Conservation (phyloP, 2,329 filamentous ascomycete genomes). For the Trichoderma brevicompactum region DNA sequence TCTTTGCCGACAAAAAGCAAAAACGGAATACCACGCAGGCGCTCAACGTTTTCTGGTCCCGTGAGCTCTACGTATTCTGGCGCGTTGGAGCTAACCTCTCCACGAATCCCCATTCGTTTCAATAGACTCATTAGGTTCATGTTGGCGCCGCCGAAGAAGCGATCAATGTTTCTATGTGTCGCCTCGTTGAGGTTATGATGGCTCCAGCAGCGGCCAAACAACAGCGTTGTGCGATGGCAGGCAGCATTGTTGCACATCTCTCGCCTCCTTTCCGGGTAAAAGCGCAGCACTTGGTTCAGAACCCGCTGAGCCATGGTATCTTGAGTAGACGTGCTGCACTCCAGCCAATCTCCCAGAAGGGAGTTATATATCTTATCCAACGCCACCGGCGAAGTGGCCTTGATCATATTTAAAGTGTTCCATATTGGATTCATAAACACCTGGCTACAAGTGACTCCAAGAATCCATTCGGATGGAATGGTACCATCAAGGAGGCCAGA, state of each 20-base stretch:
- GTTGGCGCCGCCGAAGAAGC: slow-evolving; percentile 65
- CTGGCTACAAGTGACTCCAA: slow-evolving; percentile 62
- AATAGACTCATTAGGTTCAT: slow-evolving; percentile 62
- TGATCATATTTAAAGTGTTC: slow-evolving; percentile 59
- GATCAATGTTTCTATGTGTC: slow-evolving; percentile 64
- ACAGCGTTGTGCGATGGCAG: slow-evolving; percentile 63
- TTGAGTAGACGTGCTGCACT: slow-evolving; percentile 53
- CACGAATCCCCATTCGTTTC: slow-evolving; percentile 58
- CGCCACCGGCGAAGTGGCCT: slow-evolving; percentile 55
- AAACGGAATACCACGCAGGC: slow-evolving; percentile 58
- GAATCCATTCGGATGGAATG: slow-evolving; percentile 60
- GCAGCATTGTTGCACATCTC: slow-evolving; percentile 66
- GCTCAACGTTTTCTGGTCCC: slow-evolving; percentile 53
- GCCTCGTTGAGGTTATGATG: slow-evolving; percentile 68
- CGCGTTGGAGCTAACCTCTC: slow-evolving; percentile 57
- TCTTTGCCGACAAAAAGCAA: slow-evolving; percentile 60
- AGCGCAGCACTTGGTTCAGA: slow-evolving; percentile 60
- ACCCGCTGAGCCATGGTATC: slow-evolving; percentile 51
- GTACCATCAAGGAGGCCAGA: slow-evolving; percentile 65
- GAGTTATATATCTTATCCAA: slow-evolving; percentile 55
- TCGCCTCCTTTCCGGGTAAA: slow-evolving; percentile 57
- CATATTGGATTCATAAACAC: slow-evolving; percentile 68
- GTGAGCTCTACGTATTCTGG: slow-evolving; percentile 54
- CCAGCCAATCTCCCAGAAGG: slow-evolving; percentile 59
- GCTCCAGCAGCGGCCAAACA: slow-evolving; percentile 66